Evolutionary conservation across 176 grass and related monocot genomes (phyloP), one percentile per base, ranked within the genome.

Genomic region (Echinochloa phyllopogon): DNA sequence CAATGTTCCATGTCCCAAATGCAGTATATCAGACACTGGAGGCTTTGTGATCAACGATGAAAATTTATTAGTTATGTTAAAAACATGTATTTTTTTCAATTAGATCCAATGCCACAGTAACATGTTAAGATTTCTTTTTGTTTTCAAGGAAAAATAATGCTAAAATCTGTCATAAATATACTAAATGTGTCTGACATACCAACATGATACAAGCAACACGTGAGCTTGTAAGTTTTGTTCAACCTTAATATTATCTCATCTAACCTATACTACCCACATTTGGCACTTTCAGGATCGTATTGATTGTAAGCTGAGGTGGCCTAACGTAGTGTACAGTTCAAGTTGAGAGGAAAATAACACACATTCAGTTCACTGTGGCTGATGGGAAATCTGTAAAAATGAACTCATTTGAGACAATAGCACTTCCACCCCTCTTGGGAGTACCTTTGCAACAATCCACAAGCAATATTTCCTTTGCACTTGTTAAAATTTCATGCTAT

Each of bases 211-310:
- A 70, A 42, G 42, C 77, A 81, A 85, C 24, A 68, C 8, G 12
- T 42, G 71, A 39, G n/a, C 53, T 86, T 52, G 65, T 24, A 86
- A 43, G 33, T 48, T 25, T n/a, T 49, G n/a, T 81, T 14, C 78
- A 81, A 82, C n/a, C 8, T 23, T 59, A 43, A 3, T 56, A 43
- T 25, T 77, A 44, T 77, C 12, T 77, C 55, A 62, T 77, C 38
- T 42, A 66, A 42, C n/a, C 5, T 61, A 77, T 16, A 20, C 21
- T 60, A 60, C 18, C 20, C 20, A 60, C 8, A 13, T 25, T 77
- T 42, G 21, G 12, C 36, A 77, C 55, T 77, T 10, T 24, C 37
- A 60, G 38, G 62, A 63, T 62, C 9, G 33, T 59, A 18, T 76
- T 56, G 6, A 40, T 57, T 61, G 74, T 14, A 78, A 29, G 6